Base-by-base conservation (phyloP, 2,329 filamentous ascomycete genomes). In the Penicillium sp. region DNA sequence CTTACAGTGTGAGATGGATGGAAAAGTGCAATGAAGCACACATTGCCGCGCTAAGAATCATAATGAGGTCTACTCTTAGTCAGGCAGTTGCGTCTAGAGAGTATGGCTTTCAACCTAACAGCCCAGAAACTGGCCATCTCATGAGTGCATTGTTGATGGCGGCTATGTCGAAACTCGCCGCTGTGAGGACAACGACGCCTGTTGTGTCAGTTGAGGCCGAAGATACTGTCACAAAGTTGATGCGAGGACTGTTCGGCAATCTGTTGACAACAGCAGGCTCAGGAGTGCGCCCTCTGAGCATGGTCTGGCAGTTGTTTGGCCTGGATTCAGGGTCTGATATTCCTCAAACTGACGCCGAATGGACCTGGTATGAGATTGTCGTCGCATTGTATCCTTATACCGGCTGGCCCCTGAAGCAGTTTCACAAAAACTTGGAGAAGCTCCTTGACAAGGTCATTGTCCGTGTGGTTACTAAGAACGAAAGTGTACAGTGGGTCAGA, bases 241-340 rank as follows among this genome's bases (percentile, higher is more conserved):
- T 67, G 63, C 59, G 64, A 19, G 65, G 65, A 16, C 53, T 67
- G 1, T 67, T 67, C 19, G 64, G 64, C 13, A 67, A 66, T 55
- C 49, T 67, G 2, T 40, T 67, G 48, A 67, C 65, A 18, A 66
- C 55, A 23, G 65, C 65, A 44, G 65, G 65, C 2, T 66, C 64
- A 9, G 64, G 65, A 41, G 41, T 43, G 16, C 41, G 41, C 10
- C 41, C 41, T 30, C 41, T 30, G 0, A 43, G 41, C 16, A 43
- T 43, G 41, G 41, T 43, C 14, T 43, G 41, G 41, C 41, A 43
- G 27, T 26, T 43, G 6, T 43, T 43, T 19, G 41, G 41, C 2
- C 11, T 43, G 7, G 7, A 19, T 7, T 14, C 41, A 13, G 10
- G 13, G 19, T 19, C 4, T 5, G 27, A 43, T 1, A n/a, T 43